phyloP scores from a whole-genome alignment of 176 grass and related monocot genomes.

The Aegilops longissima region DNA sequence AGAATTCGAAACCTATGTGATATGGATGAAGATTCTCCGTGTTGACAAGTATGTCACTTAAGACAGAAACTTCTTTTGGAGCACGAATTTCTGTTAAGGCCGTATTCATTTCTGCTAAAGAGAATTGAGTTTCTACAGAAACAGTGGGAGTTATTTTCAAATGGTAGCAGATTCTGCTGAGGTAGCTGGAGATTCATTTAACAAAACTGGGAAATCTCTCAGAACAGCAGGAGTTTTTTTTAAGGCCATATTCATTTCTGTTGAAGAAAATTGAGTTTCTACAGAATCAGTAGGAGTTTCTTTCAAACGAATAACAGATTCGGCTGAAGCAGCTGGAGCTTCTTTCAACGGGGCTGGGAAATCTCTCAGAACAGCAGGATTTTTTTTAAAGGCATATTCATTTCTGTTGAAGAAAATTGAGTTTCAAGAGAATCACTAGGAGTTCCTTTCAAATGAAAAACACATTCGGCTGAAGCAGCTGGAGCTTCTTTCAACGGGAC shows the following conservation, averaged over 20 bases:
- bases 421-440: slow-evolving; percentile 24
- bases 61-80: slow-evolving; percentile 16
- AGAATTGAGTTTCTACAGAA: slow-evolving; percentile 27
- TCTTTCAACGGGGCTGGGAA: not conserved
- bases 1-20: slow-evolving; percentile 43
- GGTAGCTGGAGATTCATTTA: slow-evolving; percentile 27
- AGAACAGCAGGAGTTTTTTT: too few relatives aligned
- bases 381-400: slow-evolving; percentile 22
- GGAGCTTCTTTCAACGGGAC: slow-evolving; percentile 9
- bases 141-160: slow-evolving; percentile 34
- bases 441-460: slow-evolving; percentile 35
- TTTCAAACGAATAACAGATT: too few relatives aligned
- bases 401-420: slow-evolving; percentile 49
- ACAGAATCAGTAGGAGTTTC: too few relatives aligned
- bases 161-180: slow-evolving; percentile 35
- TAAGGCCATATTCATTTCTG: too few relatives aligned
- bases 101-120: slow-evolving; percentile 42
- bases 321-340: too few relatives aligned
- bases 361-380: slow-evolving; percentile 34
- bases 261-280: too few relatives aligned
- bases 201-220: too few relatives aligned
- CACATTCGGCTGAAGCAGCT: slow-evolving; percentile 27
- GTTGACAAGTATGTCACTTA: slow-evolving; percentile 12
- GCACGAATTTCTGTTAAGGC: slow-evolving; percentile 13
- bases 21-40: slow-evolving; percentile 45